Percentiles rank a stretch among this genome's conserved stretches.
These are phyloP conservation scores for Ustilago curta DNA, from an alignment of 1,284 basidiomycete species.

Conservation along the genomic window DNA sequence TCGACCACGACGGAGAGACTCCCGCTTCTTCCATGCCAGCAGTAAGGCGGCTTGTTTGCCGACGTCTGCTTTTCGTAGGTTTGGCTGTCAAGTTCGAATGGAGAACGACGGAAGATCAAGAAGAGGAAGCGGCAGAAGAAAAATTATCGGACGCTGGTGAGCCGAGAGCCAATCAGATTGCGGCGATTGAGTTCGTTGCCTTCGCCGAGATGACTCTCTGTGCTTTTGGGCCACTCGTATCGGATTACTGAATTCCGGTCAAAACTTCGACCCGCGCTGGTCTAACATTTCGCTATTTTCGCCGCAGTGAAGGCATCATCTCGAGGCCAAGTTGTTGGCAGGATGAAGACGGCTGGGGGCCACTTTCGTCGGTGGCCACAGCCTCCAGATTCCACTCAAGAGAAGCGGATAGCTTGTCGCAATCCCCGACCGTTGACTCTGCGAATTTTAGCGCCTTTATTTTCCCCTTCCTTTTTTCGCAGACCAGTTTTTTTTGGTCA, in stretches of 20 bases:
- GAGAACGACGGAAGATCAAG: neutral
- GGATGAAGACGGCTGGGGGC: too few relatives aligned
- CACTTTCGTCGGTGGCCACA: too few relatives aligned
- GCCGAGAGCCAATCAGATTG: constrained; percentile 32
- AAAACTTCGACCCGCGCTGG: too few relatives aligned
- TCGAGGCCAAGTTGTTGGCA: too few relatives aligned
- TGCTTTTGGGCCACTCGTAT: neutral
- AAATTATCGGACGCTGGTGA: constrained; percentile 19
- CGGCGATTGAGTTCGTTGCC: constrained; percentile 18
- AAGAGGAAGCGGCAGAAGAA: constrained; percentile 6
- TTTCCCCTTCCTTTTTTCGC: too few relatives aligned
- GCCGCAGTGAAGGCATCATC: too few relatives aligned
- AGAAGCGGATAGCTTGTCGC: too few relatives aligned
- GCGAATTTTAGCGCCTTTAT: too few relatives aligned
- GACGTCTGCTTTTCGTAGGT: neutral
- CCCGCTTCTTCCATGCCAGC: constrained; percentile 5
- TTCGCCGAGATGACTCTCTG: neutral
- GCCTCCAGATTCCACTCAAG: too few relatives aligned
- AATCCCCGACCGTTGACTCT: too few relatives aligned
- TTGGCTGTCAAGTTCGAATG: neutral
- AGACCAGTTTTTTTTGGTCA: too few relatives aligned
- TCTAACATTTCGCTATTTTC: too few relatives aligned
- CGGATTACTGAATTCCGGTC: neutral
- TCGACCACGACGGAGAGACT: neutral
- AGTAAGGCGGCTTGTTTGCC: neutral